phyloP scores from a whole-genome alignment of 805 yeast genomes.

The Candida sonorensis region DNA sequence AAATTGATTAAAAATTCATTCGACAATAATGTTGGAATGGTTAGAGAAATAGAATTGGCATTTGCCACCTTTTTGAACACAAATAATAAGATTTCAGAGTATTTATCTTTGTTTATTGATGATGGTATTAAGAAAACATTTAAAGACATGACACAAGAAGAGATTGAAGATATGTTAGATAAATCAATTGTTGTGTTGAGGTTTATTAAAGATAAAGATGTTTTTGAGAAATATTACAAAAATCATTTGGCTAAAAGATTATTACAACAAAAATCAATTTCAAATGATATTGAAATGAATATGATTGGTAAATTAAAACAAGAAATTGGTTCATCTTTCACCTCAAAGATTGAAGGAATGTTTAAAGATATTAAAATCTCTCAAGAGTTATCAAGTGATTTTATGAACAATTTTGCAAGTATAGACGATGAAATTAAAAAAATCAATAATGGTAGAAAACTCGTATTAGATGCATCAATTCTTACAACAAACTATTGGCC shows the following conservation, averaged over 20 bases:
- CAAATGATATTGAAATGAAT: constrained; percentile 60
- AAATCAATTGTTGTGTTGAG: constrained; percentile 57
- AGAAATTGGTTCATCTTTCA: constrained; percentile 74
- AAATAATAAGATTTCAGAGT: constrained; percentile 44
- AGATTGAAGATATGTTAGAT: constrained; percentile 40
- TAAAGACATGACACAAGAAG: constrained; percentile 39
- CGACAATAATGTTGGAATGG: constrained; percentile 39
- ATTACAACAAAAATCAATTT: constrained; percentile 37
- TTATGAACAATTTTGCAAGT: constrained; percentile 18
- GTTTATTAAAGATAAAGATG: constrained; percentile 73
- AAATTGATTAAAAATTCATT: constrained; percentile 42
- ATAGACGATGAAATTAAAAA: constrained; percentile 10
- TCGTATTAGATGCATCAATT: constrained; percentile 42
- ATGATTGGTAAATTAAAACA: constrained; percentile 62
- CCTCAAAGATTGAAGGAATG: constrained; percentile 82
- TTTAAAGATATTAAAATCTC: constrained; percentile 68
- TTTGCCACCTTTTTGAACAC: constrained; percentile 55
- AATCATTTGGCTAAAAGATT: constrained; percentile 81
- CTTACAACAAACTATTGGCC: constrained; percentile 69
- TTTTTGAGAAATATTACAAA: constrained; percentile 79
- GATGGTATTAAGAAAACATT: constrained; percentile 44
- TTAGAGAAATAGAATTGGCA: constrained; percentile 51
- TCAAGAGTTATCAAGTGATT: constrained; percentile 37
- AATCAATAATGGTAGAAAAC: constrained; percentile 25
- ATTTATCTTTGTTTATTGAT: constrained; percentile 51